Evolutionary conservation across 441 rosid species (phyloP), one percentile per base, ranked within the genome.

Genomic region (Corymbia calophylla): DNA sequence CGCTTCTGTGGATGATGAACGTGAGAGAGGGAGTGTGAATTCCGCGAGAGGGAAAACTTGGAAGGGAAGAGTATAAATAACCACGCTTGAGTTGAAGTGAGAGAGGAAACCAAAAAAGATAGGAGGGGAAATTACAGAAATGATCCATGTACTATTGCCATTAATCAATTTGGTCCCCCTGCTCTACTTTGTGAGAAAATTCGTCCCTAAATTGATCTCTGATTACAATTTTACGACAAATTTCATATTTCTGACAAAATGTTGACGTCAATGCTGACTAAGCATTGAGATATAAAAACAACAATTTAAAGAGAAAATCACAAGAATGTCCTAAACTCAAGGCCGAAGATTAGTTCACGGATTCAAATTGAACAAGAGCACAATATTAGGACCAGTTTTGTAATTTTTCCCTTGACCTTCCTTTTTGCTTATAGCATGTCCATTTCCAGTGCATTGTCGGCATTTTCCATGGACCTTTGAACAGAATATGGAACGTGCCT

Each of bases 401-500:
- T 35, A 70, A 35, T 9, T 70, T 68, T 19, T 7, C 7, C 14
- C 81, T 70, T 0, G 0, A 35, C 25, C 14, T 32, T 70, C 31
- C 17, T 70, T 35, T 5, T 70, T 70, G 48, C 27, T 19, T 10
- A 1, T 10, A 10, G 15, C 15, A 35, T 35, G 27, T 35, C 48
- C 81, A 35, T 35, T 19, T 35, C 47, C 25, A 0, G 1, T 35
- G 29, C 48, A 31, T 19, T 2, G 16, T 11, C 27, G 25, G 82
- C 29, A 35, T 35, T 35, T 32, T 18, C 25, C 48, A 9, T 35
- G 81, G 81, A 19, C 80, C 18, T 68, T 35, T 32, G 47, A 47
- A 68, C 0, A 35, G 81, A 35, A 9, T 31, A 35, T 1, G 81
- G 47, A 32, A 9, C 0, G 39, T 16, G 48, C 81, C 35, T 18